These are phyloP conservation scores for Wickerhamomyces hampshirensis DNA, from an alignment of 805 yeast genomes.

Conservation along the genomic window DNA sequence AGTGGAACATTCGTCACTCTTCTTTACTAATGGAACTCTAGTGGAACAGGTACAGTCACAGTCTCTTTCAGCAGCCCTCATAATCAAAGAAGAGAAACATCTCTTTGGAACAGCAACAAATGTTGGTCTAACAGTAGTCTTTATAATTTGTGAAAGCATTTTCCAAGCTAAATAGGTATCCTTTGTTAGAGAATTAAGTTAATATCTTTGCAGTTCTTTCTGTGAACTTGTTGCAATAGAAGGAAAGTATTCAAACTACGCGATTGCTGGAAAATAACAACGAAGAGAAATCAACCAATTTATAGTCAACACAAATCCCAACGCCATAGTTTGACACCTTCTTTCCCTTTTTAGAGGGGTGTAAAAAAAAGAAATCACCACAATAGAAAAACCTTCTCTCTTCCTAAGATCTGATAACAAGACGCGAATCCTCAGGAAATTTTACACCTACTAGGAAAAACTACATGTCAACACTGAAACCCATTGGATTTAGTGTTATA, in stretches of 20 bases:
- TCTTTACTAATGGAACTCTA: constrained; percentile 11
- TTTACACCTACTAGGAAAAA: no score
- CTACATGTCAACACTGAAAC: no score
- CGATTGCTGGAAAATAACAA: not conserved
- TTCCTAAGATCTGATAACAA: no score
- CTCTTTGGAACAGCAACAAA: constrained; percentile 6
- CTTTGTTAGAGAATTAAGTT: no score
- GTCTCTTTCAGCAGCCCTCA: constrained; percentile 19
- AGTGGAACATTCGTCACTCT: constrained; percentile 24
- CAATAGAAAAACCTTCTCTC: no score
- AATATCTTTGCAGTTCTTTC: no score
- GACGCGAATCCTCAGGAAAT: no score
- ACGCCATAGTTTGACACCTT: not conserved
- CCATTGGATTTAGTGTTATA: no score
- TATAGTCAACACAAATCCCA: no score
- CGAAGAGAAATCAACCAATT: no score
- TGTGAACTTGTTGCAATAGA: not conserved
- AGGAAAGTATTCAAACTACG: not conserved
- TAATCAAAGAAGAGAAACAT: constrained; percentile 7
- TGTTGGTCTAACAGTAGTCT: constrained; percentile 12
- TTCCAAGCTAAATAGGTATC: not conserved
- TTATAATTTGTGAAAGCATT: constrained; percentile 17
- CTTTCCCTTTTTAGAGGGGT: not conserved
- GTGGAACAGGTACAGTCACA: constrained; percentile 25
- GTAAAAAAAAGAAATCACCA: not conserved